These are phyloP conservation scores for Yarrowia sp. DNA, from an alignment of 805 yeast species.

Conservation along the genomic window DNA sequence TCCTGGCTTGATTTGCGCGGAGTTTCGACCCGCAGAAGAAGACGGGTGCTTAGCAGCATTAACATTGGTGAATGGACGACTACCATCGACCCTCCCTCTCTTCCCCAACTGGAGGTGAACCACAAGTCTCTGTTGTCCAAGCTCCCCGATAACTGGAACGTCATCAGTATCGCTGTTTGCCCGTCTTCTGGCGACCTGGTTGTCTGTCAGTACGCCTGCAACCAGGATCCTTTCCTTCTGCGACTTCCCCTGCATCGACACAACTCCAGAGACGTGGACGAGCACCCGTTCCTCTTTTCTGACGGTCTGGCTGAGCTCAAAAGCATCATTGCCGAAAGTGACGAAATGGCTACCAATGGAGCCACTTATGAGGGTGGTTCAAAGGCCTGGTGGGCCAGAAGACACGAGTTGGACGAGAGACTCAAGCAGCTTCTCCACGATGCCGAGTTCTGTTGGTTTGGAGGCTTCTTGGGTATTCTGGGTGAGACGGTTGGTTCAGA, in stretches of 20 bases:
- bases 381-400: conserved; percentile 76
- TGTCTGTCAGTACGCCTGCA: conserved; percentile 55
- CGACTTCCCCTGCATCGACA: conserved; percentile 67
- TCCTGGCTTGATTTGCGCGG: conserved; percentile 21
- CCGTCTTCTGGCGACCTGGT: conserved; percentile 64
- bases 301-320: conserved; percentile 58
- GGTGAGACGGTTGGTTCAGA: conserved; percentile 39
- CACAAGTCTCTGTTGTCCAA: conserved; percentile 2
- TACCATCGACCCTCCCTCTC: not conserved
- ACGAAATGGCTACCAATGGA: conserved; percentile 62
- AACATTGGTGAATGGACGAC: conserved; percentile 3
- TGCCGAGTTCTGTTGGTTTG: conserved; percentile 74
- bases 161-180: conserved; percentile 68
- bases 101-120: not conserved
- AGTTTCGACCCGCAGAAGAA: not conserved
- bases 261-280: conserved; percentile 55
- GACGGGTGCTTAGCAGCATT: not conserved
- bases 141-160: conserved; percentile 60
- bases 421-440: conserved; percentile 60
- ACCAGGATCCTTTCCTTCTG: conserved; percentile 55
- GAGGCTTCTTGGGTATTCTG: conserved; percentile 69
- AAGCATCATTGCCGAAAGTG: conserved; percentile 65
- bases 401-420: conserved; percentile 67
- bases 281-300: conserved; percentile 53
- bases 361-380: conserved; percentile 67